A percentile compares a stretch with the other conserved stretches of the same genome.
phyloP scores from a whole-genome alignment of 441 rosid genomes.

The Pelargonium australe region DNA sequence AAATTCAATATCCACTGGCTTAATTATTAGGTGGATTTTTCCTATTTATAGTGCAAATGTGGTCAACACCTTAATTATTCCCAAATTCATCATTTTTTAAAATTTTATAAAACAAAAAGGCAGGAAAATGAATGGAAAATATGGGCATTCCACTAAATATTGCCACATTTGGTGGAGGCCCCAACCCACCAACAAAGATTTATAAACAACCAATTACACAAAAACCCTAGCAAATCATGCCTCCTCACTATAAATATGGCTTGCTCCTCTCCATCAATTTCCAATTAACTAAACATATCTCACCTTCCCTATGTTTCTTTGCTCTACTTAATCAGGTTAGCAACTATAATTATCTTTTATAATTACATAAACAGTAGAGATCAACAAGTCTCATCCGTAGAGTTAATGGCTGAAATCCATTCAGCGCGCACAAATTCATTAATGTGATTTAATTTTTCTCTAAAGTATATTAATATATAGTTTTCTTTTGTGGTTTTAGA shows the following conservation, averaged over 20 bases:
- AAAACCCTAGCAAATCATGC: neutral
- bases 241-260: neutral
- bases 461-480: neutral
- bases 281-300: neutral
- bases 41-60: neutral
- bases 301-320: neutral
- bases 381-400: too few species aligned
- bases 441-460: too few species aligned
- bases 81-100: too few species aligned
- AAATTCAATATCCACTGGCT: neutral
- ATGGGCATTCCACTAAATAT: neutral
- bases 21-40: neutral
- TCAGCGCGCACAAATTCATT: too few species aligned
- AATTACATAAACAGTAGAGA: neutral
- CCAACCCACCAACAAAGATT: conserved; percentile 3
- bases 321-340: conserved; percentile 2
- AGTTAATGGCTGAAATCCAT: too few species aligned
- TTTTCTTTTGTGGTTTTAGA: neutral
- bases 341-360: neutral
- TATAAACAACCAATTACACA: neutral
- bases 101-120: too few species aligned
- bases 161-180: neutral
- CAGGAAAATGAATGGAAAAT: neutral
- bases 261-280: neutral
- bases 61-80: neutral